Base-by-base conservation (phyloP, 768 basidiomycete genomes). In the Cystofilobasidium bisporidii region DNA sequence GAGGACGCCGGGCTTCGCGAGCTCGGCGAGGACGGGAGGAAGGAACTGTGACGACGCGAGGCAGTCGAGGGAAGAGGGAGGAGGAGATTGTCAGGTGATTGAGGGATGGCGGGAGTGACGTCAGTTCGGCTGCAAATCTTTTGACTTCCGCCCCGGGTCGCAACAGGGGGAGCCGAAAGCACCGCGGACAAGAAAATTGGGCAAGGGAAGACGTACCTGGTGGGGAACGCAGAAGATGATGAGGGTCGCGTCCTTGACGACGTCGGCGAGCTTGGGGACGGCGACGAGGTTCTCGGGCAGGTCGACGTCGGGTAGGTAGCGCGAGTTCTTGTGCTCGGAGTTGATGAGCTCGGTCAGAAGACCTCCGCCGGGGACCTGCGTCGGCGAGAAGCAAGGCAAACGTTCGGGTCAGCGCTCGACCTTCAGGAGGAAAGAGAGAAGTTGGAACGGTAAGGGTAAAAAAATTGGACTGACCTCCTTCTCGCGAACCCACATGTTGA, bases 201-300 rank as follows among this genome's bases (percentile, higher is more conserved):
- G 11, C n/a, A 57, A 45, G 28, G 14, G n/a, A 20, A 48, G 26
- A 22, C 53, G 48, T 20, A 72, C 75, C 72, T 81, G 80, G 70
- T 81, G 80, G 24, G 80, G 80, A 50, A 80, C 72, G 56, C 80
- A 80, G 57, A 81, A 79, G 55, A 81, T 73, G 63, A 81, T 66
- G 1, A 77, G 78, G 28, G 80, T 80, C 20, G 80, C 80, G 28
- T 74, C 80, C 66, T 80, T 75, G 70, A 80, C 73, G 17, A 78
- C 76, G 61, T 80, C 76, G 28, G 70, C 65, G 10, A 81, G 64
- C 67, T 80, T 77, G 15, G 80, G 77, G n/a, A 79, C 73, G 53
- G 80, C 80, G 43, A 77, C 72, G 45, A 81, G 75, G 67, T 79
- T 80, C 53, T 77, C 74, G 14, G 78, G 76, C 1, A 80, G 72